A percentile compares a stretch with the other conserved stretches of the same genome.
Evolutionary conservation across 1,139 yeast species (phyloP).

Genomic region (Candida smagusa): DNA sequence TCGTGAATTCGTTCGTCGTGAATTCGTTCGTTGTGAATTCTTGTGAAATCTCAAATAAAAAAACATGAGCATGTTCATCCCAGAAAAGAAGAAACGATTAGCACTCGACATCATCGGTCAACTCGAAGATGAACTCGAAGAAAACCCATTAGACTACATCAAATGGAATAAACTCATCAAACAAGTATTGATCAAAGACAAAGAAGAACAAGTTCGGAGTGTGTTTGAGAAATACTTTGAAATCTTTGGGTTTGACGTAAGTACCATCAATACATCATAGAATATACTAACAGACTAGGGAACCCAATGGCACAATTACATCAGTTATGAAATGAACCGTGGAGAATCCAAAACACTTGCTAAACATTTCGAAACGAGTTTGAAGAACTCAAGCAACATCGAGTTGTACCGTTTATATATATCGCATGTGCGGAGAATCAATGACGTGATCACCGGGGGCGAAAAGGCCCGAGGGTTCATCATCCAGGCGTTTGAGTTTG

Average conservation of each 20-base stretch:
- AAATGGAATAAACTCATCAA: conserved; percentile 59
- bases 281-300: conserved; percentile 29
- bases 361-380: conserved; percentile 57
- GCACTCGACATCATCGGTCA: conserved; percentile 51
- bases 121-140: conserved; percentile 57
- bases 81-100: conserved; percentile 30
- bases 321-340: conserved; percentile 63
- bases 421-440: conserved; percentile 73
- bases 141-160: conserved; percentile 53
- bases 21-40: no score
- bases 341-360: conserved; percentile 72
- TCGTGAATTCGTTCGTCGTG: no score
- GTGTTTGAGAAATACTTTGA: conserved; percentile 60
- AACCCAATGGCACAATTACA: conserved; percentile 69
- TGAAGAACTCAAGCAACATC: conserved; percentile 58
- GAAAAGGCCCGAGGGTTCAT: conserved; percentile 77
- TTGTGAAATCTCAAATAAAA: no score
- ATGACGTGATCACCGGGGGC: conserved; percentile 79
- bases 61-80: conserved; percentile 15
- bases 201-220: conserved; percentile 58
- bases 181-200: conserved; percentile 54
- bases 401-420: conserved; percentile 74
- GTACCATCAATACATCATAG: conserved; percentile 10
- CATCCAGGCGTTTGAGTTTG: conserved; percentile 81
- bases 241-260: conserved; percentile 57